Evolutionary conservation across 352 stramenopile species (phyloP).

Genomic region (Pythium apleroticum): DNA sequence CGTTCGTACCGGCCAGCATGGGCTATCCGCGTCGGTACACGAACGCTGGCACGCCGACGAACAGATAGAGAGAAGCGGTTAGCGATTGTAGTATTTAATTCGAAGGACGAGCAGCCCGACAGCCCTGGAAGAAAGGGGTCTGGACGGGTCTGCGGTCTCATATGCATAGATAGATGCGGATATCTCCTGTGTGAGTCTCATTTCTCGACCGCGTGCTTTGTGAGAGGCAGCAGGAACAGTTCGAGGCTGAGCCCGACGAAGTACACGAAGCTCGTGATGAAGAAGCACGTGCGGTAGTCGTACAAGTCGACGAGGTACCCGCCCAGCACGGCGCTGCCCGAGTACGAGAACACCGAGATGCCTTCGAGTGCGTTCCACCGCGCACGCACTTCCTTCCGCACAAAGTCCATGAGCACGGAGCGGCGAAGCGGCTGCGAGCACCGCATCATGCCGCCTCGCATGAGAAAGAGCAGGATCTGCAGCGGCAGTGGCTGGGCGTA

Average conservation of each 20-base stretch:
- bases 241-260: slow-evolving; percentile 56
- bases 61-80: neutral
- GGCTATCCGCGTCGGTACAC: slow-evolving; percentile 2
- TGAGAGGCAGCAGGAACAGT: slow-evolving; percentile 67
- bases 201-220: slow-evolving; percentile 55
- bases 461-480: slow-evolving; percentile 72
- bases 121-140: too few species aligned
- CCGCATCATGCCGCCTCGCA: slow-evolving; percentile 83
- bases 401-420: slow-evolving; percentile 82
- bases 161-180: neutral
- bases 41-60: neutral
- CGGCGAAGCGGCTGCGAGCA: slow-evolving; percentile 81
- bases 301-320: slow-evolving; percentile 78
- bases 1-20: neutral
- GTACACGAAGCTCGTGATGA: slow-evolving; percentile 79
- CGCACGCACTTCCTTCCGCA: slow-evolving; percentile 67
- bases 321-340: slow-evolving; percentile 72
- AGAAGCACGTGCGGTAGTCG: slow-evolving; percentile 78
- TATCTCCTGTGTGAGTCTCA: neutral
- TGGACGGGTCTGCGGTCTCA: too few species aligned
- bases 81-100: slow-evolving; percentile 5
- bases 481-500: slow-evolving; percentile 56
- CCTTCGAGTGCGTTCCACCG: slow-evolving; percentile 80
- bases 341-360: slow-evolving; percentile 80
- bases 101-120: neutral